Conservation (phyloP, 2,329 filamentous ascomycete genomes). For the Iodosphaeria phyllophila region DNA sequence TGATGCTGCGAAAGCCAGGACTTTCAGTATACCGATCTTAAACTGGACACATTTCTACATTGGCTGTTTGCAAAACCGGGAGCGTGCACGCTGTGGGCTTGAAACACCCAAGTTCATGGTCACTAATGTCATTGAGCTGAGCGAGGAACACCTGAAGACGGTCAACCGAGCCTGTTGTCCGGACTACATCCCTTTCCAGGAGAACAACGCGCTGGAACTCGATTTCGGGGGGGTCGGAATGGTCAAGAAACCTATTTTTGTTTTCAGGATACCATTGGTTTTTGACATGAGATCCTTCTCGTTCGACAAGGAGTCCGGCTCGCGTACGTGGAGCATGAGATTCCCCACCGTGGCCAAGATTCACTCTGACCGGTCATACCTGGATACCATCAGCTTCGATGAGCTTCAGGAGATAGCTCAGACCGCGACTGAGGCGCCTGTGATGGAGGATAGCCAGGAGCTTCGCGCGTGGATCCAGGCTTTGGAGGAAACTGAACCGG, state of each 20-base stretch:
- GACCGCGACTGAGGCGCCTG: constrained; percentile 29
- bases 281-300: constrained; percentile 67
- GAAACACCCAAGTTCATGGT: constrained; percentile 43
- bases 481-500: constrained; percentile 35
- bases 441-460: constrained; percentile 38
- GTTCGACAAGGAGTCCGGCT: constrained; percentile 54
- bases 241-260: constrained; percentile 22
- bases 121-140: constrained; percentile 43
- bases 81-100: constrained; percentile 30
- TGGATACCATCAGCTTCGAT: constrained; percentile 48
- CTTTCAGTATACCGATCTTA: constrained; percentile 31
- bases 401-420: constrained; percentile 51
- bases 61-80: constrained; percentile 55
- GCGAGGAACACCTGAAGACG: constrained; percentile 26
- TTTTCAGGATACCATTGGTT: constrained; percentile 55
- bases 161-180: constrained; percentile 30
- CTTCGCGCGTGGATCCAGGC: constrained; percentile 39
- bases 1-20: constrained; percentile 40
- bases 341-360: constrained; percentile 64
- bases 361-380: constrained; percentile 54
- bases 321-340: constrained; percentile 52
- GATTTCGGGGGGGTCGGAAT: constrained; percentile 25
- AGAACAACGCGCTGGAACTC: constrained; percentile 24
- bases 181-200: constrained; percentile 16
- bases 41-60: constrained; percentile 70